Evolutionary conservation across 1,284 basidiomycete genomes (phyloP), one percentile per base, ranked within the genome.

Genomic region (Phylloboletellus chloephorus): DNA sequence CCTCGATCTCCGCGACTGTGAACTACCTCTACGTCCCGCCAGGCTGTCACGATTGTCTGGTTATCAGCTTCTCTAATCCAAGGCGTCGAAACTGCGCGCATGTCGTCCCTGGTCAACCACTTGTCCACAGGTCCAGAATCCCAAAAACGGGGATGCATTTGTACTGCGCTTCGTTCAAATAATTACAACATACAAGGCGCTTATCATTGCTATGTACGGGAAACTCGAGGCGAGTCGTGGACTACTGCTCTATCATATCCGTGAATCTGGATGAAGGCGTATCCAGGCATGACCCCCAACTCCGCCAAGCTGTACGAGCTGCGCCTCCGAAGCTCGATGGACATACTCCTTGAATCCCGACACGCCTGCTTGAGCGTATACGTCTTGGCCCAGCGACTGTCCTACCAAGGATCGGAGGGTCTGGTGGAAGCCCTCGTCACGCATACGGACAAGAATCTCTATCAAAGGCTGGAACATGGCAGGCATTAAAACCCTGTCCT

Each of bases 291-390:
- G 21, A 11, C 58, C 58, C 25, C 55, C 49, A 24, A 31, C 24
- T 9, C 66, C 69, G 25, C 68, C 69, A 5, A 56, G 44, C 22
- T 58, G 31, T 29, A 73, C 46, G 11, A 72, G 41, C 13, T 50
- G 55, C 5, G 51, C 53, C 25, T 56, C 50, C 25, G 50, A 53
- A 19, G 69, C 56, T 50, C 46, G 45, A 19, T 31, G 39, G 31
- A 62, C 20, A 32, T 68, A 68, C 24, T 58, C 54, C 16, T 46
- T 53, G 43, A 68, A 64, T 12, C 48, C 54, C 2, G 44, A 17
- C 15, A 62, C 61, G 4, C 64, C 64, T 3, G 64, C 62, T 4
- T 37, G 44, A 35, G 43, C 31, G 31, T 69, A 68, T 6, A 62
- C 51, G 0, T 31, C 38, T 22, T 42, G 50, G 20, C 43, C 15